These are phyloP conservation scores for Metrosideros polymorpha DNA, from an alignment of 441 rosid genomes.

Conservation along the genomic window DNA sequence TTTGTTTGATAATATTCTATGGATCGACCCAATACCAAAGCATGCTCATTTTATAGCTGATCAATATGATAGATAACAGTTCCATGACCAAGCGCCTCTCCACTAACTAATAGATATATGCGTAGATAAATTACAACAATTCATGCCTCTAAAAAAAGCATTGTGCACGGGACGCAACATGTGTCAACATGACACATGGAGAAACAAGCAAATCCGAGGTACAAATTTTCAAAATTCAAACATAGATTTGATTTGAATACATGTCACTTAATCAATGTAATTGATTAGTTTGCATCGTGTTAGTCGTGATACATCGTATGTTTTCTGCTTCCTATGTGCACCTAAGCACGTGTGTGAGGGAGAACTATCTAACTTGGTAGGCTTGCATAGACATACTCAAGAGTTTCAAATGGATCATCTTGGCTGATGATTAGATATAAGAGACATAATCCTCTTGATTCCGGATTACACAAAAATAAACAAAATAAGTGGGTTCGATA, in stretches of 20 bases:
- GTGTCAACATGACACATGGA: not conserved
- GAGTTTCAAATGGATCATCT: too few relatives aligned
- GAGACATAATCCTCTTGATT: too few relatives aligned
- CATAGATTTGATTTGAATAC: not conserved
- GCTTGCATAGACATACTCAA: too few relatives aligned
- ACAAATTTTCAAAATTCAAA: not conserved
- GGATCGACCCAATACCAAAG: not conserved
- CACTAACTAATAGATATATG: not conserved
- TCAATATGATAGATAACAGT: not conserved
- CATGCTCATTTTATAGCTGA: not conserved
- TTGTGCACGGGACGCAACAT: not conserved
- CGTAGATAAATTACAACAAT: not conserved
- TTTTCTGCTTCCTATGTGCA: not conserved
- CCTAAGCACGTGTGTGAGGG: not conserved
- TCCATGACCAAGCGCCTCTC: not conserved
- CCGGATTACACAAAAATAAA: too few relatives aligned
- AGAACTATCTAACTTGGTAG: too few relatives aligned
- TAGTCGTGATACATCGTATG: not conserved
- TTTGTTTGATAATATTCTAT: not conserved
- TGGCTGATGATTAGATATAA: too few relatives aligned
- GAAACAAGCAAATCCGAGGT: not conserved
- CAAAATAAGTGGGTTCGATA: too few relatives aligned
- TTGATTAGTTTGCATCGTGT: too few relatives aligned
- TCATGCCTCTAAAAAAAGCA: not conserved
- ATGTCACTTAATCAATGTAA: not conserved